phyloP scores from a whole-genome alignment of 495 filamentous ascomycete species.

The Neurospora sp. region DNA sequence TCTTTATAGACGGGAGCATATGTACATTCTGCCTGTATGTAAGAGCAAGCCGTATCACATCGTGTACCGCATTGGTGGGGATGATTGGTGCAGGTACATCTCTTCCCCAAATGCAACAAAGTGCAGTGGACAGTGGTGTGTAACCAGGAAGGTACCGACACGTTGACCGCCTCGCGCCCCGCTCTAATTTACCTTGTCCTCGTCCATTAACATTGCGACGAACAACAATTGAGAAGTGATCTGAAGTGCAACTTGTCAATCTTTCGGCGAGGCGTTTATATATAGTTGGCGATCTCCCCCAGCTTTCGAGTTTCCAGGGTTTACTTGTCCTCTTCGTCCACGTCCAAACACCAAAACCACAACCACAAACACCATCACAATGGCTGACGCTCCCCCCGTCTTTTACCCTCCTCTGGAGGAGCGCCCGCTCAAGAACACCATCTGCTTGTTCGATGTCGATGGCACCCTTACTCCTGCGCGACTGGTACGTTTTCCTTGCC shows the following conservation, averaged over 20 bases:
- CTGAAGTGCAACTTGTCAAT: not conserved
- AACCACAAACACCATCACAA: constrained; percentile 17
- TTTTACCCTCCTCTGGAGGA: constrained; percentile 63
- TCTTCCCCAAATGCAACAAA: not conserved
- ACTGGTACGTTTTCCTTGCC: constrained; percentile 39
- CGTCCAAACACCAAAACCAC: not conserved
- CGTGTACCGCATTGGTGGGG: not conserved
- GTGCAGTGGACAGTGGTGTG: not conserved
- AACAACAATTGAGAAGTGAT: not conserved
- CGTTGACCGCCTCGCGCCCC: not conserved
- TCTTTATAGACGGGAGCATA: not conserved
- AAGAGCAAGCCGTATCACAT: not conserved
- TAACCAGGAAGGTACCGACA: not conserved
- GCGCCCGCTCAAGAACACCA: constrained; percentile 79
- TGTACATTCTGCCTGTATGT: not conserved
- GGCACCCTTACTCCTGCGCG: constrained; percentile 74
- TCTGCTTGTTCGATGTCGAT: constrained; percentile 91
- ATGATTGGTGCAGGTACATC: not conserved
- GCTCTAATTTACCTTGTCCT: not conserved
- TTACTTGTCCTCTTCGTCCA: not conserved
- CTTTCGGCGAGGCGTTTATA: not conserved
- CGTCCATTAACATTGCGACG: not conserved
- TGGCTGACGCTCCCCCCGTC: constrained; percentile 7
- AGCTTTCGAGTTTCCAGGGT: not conserved
- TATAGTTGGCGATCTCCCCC: not conserved